Conservation (phyloP, 495 filamentous ascomycete species). For the Penicillium arizonense region DNA sequence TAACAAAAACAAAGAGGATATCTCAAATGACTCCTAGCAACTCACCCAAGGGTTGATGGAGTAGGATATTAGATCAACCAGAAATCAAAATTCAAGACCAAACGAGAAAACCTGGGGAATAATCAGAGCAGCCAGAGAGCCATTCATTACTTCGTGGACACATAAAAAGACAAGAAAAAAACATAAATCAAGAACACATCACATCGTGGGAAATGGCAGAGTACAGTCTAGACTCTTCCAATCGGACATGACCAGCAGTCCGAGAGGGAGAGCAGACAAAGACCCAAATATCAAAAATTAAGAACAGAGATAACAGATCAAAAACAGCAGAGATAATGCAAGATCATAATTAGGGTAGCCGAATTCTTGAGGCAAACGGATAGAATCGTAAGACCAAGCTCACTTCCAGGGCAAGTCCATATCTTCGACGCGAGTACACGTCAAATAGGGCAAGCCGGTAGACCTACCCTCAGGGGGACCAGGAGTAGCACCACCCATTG, state of each 20-base stretch:
- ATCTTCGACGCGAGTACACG: slow-evolving; percentile 74
- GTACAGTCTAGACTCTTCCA: slow-evolving; percentile 4
- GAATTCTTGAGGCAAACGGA: neutral
- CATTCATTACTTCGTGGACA: slow-evolving; percentile 24
- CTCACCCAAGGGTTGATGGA: neutral
- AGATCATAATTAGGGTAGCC: neutral
- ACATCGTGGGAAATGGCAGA: slow-evolving; percentile 14
- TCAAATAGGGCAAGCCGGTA: slow-evolving; percentile 65
- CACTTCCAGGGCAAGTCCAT: slow-evolving; percentile 74
- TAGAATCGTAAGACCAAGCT: slow-evolving; percentile 11
- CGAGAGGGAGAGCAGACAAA: neutral
- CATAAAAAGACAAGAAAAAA: slow-evolving; percentile 14
- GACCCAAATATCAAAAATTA: neutral
- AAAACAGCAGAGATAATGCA: neutral
- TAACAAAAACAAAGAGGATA: neutral
- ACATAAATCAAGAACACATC: slow-evolving; percentile 16
- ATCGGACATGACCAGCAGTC: slow-evolving; percentile 17
- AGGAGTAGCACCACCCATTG: neutral
- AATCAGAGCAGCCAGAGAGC: neutral
- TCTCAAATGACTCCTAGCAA: neutral
- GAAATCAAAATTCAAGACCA: neutral
- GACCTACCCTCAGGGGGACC: slow-evolving; percentile 19
- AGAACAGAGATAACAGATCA: neutral
- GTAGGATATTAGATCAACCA: neutral
- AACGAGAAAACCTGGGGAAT: neutral